These are phyloP conservation scores for Nothophaeocryptopus gaeumannii DNA, from an alignment of 2,329 filamentous ascomycete genomes.

Conservation along the genomic window DNA sequence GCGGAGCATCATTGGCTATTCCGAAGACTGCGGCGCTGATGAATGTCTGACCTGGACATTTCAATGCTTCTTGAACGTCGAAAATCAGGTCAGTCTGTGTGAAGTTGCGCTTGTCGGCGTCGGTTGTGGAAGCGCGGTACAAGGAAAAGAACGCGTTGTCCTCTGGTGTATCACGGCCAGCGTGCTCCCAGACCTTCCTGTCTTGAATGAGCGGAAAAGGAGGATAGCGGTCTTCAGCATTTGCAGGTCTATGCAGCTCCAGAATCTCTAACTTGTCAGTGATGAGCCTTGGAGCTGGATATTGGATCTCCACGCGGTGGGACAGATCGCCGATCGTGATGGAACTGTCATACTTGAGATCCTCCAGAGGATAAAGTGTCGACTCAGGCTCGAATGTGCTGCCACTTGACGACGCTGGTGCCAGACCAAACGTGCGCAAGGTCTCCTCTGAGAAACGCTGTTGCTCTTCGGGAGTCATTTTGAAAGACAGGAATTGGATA, in stretches of 20 bases:
- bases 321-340: too few relatives aligned
- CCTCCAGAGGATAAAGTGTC: too few relatives aligned
- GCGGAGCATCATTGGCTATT: neutral
- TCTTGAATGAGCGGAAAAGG: constrained; percentile 14
- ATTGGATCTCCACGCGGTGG: constrained; percentile 4
- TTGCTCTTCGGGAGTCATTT: too few relatives aligned
- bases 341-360: too few relatives aligned
- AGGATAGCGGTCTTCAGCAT: constrained; percentile 7
- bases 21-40: constrained; percentile 5
- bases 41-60: constrained; percentile 8
- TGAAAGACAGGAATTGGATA: too few relatives aligned
- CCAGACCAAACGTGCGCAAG: too few relatives aligned
- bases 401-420: too few relatives aligned
- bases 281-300: constrained; percentile 11
- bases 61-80: constrained; percentile 7
- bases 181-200: constrained; percentile 1
- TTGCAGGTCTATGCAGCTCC: constrained; percentile 9
- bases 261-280: constrained; percentile 4
- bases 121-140: constrained; percentile 4
- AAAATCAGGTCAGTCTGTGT: neutral
- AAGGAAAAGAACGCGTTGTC: constrained; percentile 13
- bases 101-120: constrained; percentile 1
- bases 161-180: constrained; percentile 11
- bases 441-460: too few relatives aligned
- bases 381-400: too few relatives aligned